Percentiles rank a stretch among this genome's conserved stretches.
These are phyloP conservation scores for Oidium heveae DNA, from an alignment of 2,329 filamentous ascomycete species.

Conservation along the genomic window DNA sequence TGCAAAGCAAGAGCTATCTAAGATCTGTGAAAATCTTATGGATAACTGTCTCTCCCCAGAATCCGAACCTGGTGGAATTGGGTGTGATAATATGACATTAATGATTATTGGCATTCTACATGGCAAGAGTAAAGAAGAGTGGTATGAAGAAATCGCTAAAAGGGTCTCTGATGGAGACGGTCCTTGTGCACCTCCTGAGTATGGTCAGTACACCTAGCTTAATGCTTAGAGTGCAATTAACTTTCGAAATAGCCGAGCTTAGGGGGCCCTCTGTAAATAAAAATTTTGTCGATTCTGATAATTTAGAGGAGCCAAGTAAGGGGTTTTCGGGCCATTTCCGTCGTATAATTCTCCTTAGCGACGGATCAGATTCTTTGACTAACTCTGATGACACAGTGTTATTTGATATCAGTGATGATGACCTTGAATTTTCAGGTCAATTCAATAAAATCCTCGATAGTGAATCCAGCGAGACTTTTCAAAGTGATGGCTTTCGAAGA, in stretches of 20 bases:
- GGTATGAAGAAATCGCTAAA: constrained; percentile 89
- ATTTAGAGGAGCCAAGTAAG: constrained; percentile 37
- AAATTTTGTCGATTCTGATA: constrained; percentile 59
- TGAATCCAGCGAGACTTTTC: no score
- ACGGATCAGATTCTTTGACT: constrained; percentile 78
- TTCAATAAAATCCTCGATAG: constrained; percentile 17
- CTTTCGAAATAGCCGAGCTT: constrained; percentile 42
- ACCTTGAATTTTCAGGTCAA: constrained; percentile 67
- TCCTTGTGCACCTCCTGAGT: constrained; percentile 95
- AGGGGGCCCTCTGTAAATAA: constrained; percentile 61
- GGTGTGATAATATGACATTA: constrained; percentile 99
- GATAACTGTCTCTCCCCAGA: constrained; percentile 96
- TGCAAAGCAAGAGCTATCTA: constrained; percentile 78
- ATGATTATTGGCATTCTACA: constrained; percentile 66
- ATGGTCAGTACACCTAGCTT: constrained; percentile 36
- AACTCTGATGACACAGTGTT: constrained; percentile 79
- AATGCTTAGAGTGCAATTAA: constrained; percentile 8
- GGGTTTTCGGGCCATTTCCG: constrained; percentile 50
- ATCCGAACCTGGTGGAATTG: constrained; percentile 91
- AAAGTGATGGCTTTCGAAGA: no score
- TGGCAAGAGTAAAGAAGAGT: constrained; percentile 86
- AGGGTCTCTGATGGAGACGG: constrained; percentile 91
- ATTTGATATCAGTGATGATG: constrained; percentile 72
- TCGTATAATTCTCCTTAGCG: constrained; percentile 80
- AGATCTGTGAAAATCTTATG: constrained; percentile 99